Conservation (phyloP, 169 alveolate genomes). For the Plasmodium inui region DNA sequence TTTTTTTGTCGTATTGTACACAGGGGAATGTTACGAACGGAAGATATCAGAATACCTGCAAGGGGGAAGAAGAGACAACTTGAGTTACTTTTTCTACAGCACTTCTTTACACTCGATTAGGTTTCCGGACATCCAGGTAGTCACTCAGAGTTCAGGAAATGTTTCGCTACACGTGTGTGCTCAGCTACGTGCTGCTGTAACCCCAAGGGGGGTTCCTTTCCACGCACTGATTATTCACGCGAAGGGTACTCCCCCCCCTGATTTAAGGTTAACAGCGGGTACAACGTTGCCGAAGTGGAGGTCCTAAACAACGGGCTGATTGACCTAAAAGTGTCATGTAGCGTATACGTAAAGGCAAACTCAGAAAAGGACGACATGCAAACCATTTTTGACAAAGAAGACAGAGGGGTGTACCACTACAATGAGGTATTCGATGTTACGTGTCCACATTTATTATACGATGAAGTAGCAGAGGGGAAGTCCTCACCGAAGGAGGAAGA, state of each 20-base stretch:
- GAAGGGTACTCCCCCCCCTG: not conserved
- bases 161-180: not conserved
- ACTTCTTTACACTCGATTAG: constrained; percentile 27
- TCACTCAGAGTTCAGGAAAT: not conserved
- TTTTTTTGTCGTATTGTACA: not conserved
- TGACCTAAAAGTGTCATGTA: constrained; percentile 33
- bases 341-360: constrained; percentile 28
- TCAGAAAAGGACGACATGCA: not conserved
- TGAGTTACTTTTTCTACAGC: constrained; percentile 37
- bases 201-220: not conserved
- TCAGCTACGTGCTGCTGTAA: not conserved
- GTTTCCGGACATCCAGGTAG: constrained; percentile 63
- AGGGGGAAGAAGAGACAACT: constrained; percentile 22
- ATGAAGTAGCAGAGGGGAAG: not conserved
- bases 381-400: constrained; percentile 1
- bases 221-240: not conserved
- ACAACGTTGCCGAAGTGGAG: constrained; percentile 39
- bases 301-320: constrained; percentile 56
- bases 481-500: not conserved
- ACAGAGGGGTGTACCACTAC: constrained; percentile 44
- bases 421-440: constrained; percentile 32
- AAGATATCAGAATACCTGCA: constrained; percentile 22
- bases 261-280: constrained; percentile 56
- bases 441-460: constrained; percentile 18
- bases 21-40: constrained; percentile 21